Evolutionary conservation across 441 rosid species (phyloP), one percentile per base, ranked within the genome.

Genomic region (Eugenia klotzschiana): DNA sequence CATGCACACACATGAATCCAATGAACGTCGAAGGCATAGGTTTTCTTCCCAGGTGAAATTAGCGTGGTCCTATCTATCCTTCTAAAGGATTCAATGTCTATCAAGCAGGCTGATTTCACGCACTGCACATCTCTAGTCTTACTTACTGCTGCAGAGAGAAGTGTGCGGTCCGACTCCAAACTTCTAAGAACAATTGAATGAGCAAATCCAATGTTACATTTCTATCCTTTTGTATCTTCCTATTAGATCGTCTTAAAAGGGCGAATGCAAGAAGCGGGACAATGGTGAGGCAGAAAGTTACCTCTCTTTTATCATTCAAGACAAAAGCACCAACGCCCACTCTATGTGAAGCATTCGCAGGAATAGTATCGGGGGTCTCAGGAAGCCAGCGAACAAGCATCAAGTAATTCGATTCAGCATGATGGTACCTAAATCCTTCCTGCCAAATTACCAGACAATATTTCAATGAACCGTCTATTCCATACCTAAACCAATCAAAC

Each of bases 271-370:
- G n/a, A 60, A 29, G 9, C 5, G 43, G 13, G 43, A 18, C 13
- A 60, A 29, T 64, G 43, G 43, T 7, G 18, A 33, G 7, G 74
- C 14, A 64, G 74, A 64, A 64, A 64, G 46, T 33, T 43, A 84
- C 86, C 86, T 84, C 86, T 64, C 20, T 29, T 43, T 80, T 84
- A 26, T 81, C 83, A 81, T 84, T 84, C 74, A 84, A 22, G 74
- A 84, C 86, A 2, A 84, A 84, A 81, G 86, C 86, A 29, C 83
- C 83, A 22, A 84, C 46, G n/a, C 83, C 83, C 64, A 84, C 86
- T 43, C 86, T 79, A 72, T 84, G 86, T 25, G 86, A 84, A 81
- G 86, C 86, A 72, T 84, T 84, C 11, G n/a, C 12, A 60, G 86
- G 86, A 55, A 84, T 1, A 26, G 83, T 80, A 29, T 73, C 51